A percentile compares a stretch with the other conserved stretches of the same genome.
Conservation (phyloP, 2,329 filamentous ascomycete genomes). For the Fusarium miscanthi region DNA sequence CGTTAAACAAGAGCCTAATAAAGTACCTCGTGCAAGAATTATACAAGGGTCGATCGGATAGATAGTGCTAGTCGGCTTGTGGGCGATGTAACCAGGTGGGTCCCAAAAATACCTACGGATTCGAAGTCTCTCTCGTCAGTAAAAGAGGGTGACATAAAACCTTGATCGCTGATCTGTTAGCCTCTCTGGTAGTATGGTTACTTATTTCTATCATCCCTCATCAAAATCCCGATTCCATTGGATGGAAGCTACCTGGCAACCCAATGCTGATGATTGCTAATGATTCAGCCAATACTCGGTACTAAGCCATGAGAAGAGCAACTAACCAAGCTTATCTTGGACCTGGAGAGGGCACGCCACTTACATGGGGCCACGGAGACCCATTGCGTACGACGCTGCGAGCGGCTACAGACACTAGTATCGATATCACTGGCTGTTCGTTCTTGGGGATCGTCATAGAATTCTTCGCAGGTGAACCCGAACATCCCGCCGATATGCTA, state of each 20-base stretch:
- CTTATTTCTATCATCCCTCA: too few relatives aligned
- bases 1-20: not conserved
- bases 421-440: not conserved
- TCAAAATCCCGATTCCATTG: too few relatives aligned
- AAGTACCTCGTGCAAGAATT: not conserved
- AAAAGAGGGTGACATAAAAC: too few relatives aligned
- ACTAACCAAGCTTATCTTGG: slow-evolving; percentile 16
- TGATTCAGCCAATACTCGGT: slow-evolving; percentile 17
- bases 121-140: too few relatives aligned
- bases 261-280: not conserved
- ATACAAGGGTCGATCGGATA: not conserved
- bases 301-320: slow-evolving; percentile 1
- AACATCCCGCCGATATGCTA: not conserved
- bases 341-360: slow-evolving; percentile 13
- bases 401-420: not conserved
- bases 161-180: too few relatives aligned
- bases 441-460: slow-evolving; percentile 10
- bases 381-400: slow-evolving; percentile 11
- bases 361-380: slow-evolving; percentile 7
- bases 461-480: not conserved
- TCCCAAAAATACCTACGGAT: too few relatives aligned
- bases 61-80: slow-evolving; percentile 17
- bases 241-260: not conserved
- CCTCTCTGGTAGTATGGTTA: too few relatives aligned
- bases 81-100: not conserved